Percentiles rank a stretch among this genome's conserved stretches.
phyloP scores from a whole-genome alignment of 805 yeast genomes.

The Yarrowia sp. region DNA sequence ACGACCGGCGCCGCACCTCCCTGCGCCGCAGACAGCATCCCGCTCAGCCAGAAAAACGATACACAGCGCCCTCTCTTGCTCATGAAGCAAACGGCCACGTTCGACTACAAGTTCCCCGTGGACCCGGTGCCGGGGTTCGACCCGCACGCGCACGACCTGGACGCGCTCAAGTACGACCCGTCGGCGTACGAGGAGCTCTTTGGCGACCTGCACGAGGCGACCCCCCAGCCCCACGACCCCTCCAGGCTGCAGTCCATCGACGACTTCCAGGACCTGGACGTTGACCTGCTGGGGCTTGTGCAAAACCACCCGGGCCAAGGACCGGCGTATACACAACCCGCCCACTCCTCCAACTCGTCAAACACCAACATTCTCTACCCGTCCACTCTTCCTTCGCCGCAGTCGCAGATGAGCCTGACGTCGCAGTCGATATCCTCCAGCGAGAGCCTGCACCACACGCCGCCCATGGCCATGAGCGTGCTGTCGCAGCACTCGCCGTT shows the following conservation, averaged over 20 bases:
- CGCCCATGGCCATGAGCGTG: conserved; percentile 6
- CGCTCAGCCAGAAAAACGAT: too few relatives aligned
- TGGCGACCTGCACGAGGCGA: conserved; percentile 10
- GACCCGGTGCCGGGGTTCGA: conserved; percentile 9
- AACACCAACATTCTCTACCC: conserved; percentile 23
- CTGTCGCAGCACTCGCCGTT: conserved; percentile 27
- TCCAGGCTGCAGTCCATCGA: conserved; percentile 16
- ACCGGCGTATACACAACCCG: not conserved
- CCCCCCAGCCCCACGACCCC: conserved; percentile 24
- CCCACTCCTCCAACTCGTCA: conserved; percentile 10
- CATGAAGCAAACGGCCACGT: conserved; percentile 10
- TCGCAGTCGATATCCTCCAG: conserved; percentile 24
- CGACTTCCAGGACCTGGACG: conserved; percentile 26
- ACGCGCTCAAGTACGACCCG: conserved; percentile 10
- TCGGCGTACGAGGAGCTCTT: conserved; percentile 16
- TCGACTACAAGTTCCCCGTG: conserved; percentile 26
- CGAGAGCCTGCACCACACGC: conserved; percentile 17
- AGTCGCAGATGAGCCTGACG: conserved; percentile 22
- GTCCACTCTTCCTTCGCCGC: conserved; percentile 14
- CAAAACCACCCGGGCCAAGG: conserved; percentile 19
- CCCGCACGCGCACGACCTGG: conserved; percentile 1
- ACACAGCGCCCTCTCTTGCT: not conserved
- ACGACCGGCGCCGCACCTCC: too few relatives aligned
- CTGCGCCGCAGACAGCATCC: too few relatives aligned
- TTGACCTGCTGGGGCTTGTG: conserved; percentile 18